Evolutionary conservation across 305 asterid species (phyloP).

Genomic region (Fraxinus platypoda): DNA sequence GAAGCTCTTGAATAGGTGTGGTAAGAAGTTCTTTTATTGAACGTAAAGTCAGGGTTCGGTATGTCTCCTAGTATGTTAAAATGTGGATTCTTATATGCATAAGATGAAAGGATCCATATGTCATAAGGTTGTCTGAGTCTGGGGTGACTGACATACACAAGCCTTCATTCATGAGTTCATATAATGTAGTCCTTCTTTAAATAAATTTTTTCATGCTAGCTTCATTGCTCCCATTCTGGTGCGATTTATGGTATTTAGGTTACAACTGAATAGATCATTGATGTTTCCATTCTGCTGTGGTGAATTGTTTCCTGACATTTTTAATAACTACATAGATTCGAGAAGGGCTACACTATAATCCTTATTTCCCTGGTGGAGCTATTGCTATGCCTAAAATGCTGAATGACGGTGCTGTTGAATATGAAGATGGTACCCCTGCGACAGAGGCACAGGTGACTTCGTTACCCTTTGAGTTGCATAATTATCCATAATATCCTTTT

Average conservation of each 20-base stretch:
- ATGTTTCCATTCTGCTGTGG: background rate
- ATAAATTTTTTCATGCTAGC: background rate
- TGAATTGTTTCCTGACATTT: background rate
- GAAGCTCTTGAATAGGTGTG: background rate
- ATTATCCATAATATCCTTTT: background rate
- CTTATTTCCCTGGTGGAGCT: conserved; percentile 92
- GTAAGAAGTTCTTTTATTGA: background rate
- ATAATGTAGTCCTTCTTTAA: background rate
- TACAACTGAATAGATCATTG: background rate
- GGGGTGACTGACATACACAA: background rate
- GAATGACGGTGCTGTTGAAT: conserved; percentile 84
- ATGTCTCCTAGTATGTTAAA: background rate
- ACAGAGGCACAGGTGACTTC: conserved; percentile 71
- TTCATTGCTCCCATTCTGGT: conserved; percentile 6
- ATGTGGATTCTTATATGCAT: background rate
- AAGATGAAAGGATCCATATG: background rate
- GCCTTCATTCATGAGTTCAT: background rate
- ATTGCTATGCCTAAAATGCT: conserved; percentile 95
- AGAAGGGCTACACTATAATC: conserved; percentile 75
- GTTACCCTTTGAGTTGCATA: background rate
- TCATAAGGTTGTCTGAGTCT: background rate
- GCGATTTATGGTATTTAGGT: background rate
- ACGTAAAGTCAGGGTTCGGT: background rate
- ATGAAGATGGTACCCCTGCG: conserved; percentile 83
- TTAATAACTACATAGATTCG: conserved; percentile 46